Percentiles rank a stretch among this genome's conserved stretches.
phyloP scores from a whole-genome alignment of 2,329 filamentous ascomycete species.

The Beauveria rudraprayagi region DNA sequence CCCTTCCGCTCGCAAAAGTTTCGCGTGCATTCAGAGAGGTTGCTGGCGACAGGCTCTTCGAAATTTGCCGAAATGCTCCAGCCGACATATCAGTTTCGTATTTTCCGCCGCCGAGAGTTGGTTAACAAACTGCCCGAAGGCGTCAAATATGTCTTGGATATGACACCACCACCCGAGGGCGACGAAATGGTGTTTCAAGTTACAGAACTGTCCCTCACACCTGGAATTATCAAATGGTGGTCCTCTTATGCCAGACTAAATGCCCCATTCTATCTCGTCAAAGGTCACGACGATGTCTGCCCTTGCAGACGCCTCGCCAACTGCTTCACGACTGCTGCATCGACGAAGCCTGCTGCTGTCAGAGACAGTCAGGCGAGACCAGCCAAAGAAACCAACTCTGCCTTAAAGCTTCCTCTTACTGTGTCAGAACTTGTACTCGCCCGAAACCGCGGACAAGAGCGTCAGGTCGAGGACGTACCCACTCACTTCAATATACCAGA shows the following conservation, averaged over 20 bases:
- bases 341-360: neutral
- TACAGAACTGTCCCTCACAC: slow-evolving; percentile 49
- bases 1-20: slow-evolving; percentile 28
- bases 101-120: slow-evolving; percentile 29
- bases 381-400: too few relatives aligned
- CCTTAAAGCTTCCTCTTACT: neutral
- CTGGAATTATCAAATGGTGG: slow-evolving; percentile 49
- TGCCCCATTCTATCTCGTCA: slow-evolving; percentile 23
- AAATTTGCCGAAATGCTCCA: slow-evolving; percentile 39
- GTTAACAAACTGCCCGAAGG: slow-evolving; percentile 29
- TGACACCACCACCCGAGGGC: slow-evolving; percentile 54
- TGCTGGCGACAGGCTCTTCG: slow-evolving; percentile 37
- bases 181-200: slow-evolving; percentile 54
- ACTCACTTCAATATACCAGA: slow-evolving; percentile 37
- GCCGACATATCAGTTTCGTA: slow-evolving; percentile 32
- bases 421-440: neutral
- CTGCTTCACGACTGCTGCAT: neutral
- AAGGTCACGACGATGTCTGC: slow-evolving; percentile 36
- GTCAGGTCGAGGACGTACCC: slow-evolving; percentile 16
- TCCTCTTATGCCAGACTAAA: slow-evolving; percentile 26
- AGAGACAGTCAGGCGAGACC: too few relatives aligned
- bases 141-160: slow-evolving; percentile 52
- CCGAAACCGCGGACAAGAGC: neutral
- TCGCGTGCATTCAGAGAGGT: slow-evolving; percentile 37
- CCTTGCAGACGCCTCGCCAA: slow-evolving; percentile 17